A percentile compares a stretch with the other conserved stretches of the same genome.
Evolutionary conservation across 768 basidiomycete species (phyloP).

Genomic region (Dacryopinax spathularia): DNA sequence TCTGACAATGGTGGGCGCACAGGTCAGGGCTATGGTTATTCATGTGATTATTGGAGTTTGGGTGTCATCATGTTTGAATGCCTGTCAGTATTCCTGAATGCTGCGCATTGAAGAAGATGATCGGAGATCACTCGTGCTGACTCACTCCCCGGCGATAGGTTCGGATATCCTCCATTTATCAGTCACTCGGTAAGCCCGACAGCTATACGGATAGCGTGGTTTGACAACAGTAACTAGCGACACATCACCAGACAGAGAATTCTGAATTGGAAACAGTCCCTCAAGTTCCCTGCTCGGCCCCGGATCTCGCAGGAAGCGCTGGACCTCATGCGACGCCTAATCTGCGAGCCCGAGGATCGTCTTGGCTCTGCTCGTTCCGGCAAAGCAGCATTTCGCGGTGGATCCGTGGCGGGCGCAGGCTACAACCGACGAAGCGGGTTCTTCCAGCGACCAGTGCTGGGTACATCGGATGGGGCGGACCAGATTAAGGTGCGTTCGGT

Average conservation of each 20-base stretch:
- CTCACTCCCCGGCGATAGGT: constrained; percentile 5
- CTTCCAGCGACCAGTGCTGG: constrained; percentile 35
- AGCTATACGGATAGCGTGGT: neutral
- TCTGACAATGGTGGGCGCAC: neutral
- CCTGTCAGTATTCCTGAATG: constrained; percentile 50
- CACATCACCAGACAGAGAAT: constrained; percentile 96
- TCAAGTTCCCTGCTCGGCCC: constrained; percentile 76
- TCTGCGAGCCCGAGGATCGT: constrained; percentile 92
- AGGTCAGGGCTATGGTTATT: constrained; percentile 79
- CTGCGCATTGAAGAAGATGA: neutral
- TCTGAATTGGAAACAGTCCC: constrained; percentile 80
- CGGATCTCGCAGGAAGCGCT: constrained; percentile 75
- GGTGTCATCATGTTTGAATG: constrained; percentile 96
- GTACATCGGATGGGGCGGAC: constrained; percentile 65
- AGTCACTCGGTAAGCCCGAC: constrained; percentile 61
- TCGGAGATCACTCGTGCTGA: constrained; percentile 7
- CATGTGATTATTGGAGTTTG: constrained; percentile 97
- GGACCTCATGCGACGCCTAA: constrained; percentile 71
- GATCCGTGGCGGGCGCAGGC: neutral
- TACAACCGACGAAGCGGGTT: constrained; percentile 44
- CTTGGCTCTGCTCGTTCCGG: constrained; percentile 67
- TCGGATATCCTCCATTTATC: constrained; percentile 87
- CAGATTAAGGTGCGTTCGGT: constrained; percentile 56
- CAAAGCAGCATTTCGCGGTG: constrained; percentile 25
- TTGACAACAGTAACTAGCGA: constrained; percentile 35